Evolutionary conservation across 441 rosid genomes (phyloP), one percentile per base, ranked within the genome.

Genomic region (Lagerstroemia fauriei): DNA sequence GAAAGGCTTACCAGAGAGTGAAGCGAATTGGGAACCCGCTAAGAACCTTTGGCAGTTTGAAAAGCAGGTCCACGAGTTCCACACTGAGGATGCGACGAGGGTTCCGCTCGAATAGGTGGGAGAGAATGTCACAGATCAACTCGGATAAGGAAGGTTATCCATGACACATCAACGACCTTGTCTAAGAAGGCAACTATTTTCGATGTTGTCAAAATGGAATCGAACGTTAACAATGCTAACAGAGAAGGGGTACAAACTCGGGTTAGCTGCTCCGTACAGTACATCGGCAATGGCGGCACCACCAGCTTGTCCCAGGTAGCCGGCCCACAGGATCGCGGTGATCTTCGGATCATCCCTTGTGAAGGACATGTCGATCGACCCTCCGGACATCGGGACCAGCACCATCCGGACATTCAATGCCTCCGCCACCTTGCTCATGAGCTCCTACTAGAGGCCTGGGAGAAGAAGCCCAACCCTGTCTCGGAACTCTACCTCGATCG

Each of bases 221-320:
- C 44, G 14, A 70, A 32, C 73, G 4, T 70, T 32, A 25, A 31
- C 48, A 1, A 41, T 7, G 41, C 7, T 77, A 29, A 50, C 16
- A 24, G 8, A 25, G 48, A 25, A 22, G 24, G 22, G 0, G 83
- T 32, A 31, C 83, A 56, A 76, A 91, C 93, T 95, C 78, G 98
- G 98, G 73, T 94, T 96, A 24, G 89, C 80, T 1, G 87, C 56
- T 71, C 98, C 98, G 51, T 88, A 95, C 85, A 96, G 71, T 1
- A 94, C 76, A 82, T 96, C 97, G 10, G 95, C 95, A 24, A 96
- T 92, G 61, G 99, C 99, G 0, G 90, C 85, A 10, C 98, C 98
- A 9, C 99, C 99, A n/a, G 93, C 95, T 44, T 94, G 97, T 71
- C 99, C 99, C 0, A 97, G 98, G 80, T 96, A 96, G 24, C 99